Evolutionary conservation across 1,284 basidiomycete species (phyloP).

Genomic region (Apiotrichum gracile): DNA sequence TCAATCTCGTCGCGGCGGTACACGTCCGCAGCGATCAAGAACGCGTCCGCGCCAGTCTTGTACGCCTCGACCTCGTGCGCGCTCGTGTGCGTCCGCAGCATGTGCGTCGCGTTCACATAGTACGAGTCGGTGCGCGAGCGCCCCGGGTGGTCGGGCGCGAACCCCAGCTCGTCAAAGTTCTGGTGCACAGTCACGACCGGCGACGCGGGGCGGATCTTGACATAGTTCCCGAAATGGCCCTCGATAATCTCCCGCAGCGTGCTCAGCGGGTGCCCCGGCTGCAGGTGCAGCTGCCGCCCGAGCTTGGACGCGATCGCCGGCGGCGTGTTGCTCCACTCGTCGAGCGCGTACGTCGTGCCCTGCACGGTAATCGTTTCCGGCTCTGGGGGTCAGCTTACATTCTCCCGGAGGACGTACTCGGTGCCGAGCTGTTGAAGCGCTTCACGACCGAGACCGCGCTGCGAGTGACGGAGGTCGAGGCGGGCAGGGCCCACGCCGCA

Average conservation of each 20-base stretch:
- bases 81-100: slow-evolving; percentile 95
- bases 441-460: neutral
- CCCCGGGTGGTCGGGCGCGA: slow-evolving; percentile 89
- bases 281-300: slow-evolving; percentile 65
- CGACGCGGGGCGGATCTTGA: slow-evolving; percentile 57
- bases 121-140: slow-evolving; percentile 86
- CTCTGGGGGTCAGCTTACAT: neutral
- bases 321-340: slow-evolving; percentile 79
- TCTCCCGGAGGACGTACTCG: neutral
- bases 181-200: slow-evolving; percentile 84
- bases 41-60: slow-evolving; percentile 64
- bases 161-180: slow-evolving; percentile 97
- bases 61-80: slow-evolving; percentile 97
- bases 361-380: slow-evolving; percentile 26
- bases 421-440: neutral
- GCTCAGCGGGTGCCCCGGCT: slow-evolving; percentile 73
- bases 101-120: slow-evolving; percentile 82
- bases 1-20: slow-evolving; percentile 99
- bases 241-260: slow-evolving; percentile 83
- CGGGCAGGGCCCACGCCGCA: neutral
- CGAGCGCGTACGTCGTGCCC: slow-evolving; percentile 56
- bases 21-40: slow-evolving; percentile 96
- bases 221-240: slow-evolving; percentile 58
- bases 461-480: neutral
- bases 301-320: slow-evolving; percentile 73